Conservation (phyloP, 495 filamentous ascomycete species). For the Parmelia sp. region DNA sequence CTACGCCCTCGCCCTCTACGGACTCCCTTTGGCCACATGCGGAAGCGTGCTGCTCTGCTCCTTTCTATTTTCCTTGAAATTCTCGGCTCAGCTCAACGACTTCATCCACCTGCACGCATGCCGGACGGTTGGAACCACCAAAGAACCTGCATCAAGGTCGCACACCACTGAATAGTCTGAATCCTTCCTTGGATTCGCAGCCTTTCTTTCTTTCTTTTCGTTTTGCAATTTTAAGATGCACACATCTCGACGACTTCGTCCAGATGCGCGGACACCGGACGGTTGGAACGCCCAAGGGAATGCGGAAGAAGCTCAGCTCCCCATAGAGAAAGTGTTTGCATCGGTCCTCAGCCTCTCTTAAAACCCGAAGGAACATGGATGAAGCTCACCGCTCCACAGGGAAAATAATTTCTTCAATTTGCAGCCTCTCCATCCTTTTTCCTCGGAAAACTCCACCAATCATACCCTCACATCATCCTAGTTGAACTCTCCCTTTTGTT, state of each 20-base stretch:
- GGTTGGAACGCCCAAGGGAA: background rate
- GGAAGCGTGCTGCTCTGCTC: background rate
- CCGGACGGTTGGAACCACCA: background rate
- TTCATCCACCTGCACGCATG: background rate
- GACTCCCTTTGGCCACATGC: background rate
- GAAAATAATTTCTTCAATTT: too few relatives aligned
- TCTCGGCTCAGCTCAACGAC: background rate
- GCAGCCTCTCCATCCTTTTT: background rate
- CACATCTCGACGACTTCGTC: background rate
- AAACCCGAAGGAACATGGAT: too few relatives aligned
- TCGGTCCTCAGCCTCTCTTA: background rate
- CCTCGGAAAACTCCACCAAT: background rate
- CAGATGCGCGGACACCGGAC: background rate
- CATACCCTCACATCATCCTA: background rate
- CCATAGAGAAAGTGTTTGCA: background rate
- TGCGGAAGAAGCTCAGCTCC: background rate
- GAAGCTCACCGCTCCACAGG: too few relatives aligned
- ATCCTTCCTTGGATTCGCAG: too few relatives aligned
- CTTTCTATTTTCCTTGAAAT: too few relatives aligned
- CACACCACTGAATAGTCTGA: too few relatives aligned
- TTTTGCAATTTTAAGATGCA: background rate
- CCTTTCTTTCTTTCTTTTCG: too few relatives aligned
- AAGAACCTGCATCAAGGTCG: too few relatives aligned
- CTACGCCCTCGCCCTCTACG: background rate
- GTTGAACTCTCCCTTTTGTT: background rate